Base-by-base conservation (phyloP, 176 grass and related monocot genomes). In the Calamus simplicifolius region DNA sequence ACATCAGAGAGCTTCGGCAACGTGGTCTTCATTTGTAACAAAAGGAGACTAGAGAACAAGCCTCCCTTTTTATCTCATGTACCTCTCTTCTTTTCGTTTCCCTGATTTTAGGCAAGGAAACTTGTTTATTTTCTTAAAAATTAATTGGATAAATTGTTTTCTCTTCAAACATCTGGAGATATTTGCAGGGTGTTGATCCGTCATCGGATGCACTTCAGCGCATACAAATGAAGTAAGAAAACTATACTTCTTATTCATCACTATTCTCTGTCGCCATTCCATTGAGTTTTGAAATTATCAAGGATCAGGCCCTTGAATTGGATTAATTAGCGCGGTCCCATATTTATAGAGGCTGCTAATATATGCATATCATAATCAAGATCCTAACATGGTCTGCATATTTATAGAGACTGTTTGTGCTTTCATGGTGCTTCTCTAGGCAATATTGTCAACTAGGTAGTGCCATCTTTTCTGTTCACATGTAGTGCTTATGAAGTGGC, bases 11-110 rank as follows among this genome's bases (percentile, higher is more conserved):
- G 75, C 25, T 69, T 59, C 23, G 75, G 81, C 3, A 15, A 78
- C n/a, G 87, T 85, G 48, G 93, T 97, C 30, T 97, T 97, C 78
- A 88, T 97, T 43, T 97, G 87, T 77, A 81, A 75, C 68, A 82
- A 85, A 73, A 64, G 29, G 61, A 88, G 71, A 71, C 59, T 91
- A 51, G 93, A 97, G 84, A 82, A 21, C 18, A 91, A 77, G 14
- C 87, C 84, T 8, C 87, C 84, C 54, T 91, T 97, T 71, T 58
- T 97, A 50, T 85, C 93, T 59, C 86, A 88, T 51, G 93, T 16
- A 54, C 16, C 6, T 18, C 51, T 85, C 19, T 58, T 48, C 4
- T 53, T 16, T 30, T 50, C 52, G 15, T 16, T 66, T 18, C 13
- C 16, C 35, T 71, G 35, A 57, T 52, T 51, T 63, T 23, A 57